Percentiles rank a stretch among this genome's conserved stretches.
Conservation (phyloP, 192 early-diverging fungal genomes). For the Podila verticillata region DNA sequence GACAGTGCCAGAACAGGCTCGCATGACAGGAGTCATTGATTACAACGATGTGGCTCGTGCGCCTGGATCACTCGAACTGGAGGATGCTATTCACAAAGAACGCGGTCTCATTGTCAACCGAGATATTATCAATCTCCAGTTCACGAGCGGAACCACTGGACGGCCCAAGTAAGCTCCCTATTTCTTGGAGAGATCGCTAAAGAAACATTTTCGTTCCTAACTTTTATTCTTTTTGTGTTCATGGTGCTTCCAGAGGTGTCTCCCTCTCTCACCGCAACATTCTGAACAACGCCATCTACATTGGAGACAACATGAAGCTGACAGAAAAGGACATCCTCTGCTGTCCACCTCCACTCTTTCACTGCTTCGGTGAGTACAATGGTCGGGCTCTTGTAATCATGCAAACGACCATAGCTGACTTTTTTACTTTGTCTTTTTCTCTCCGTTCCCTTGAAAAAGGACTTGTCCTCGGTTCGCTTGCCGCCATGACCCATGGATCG, state of each 20-base stretch:
- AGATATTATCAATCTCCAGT: constrained; percentile 62
- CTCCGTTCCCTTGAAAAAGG: constrained; percentile 1
- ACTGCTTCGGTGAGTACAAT: constrained; percentile 53
- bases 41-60: constrained; percentile 29
- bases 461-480: constrained; percentile 56
- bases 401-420: not conserved
- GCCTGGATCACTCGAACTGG: constrained; percentile 3
- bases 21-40: constrained; percentile 33
- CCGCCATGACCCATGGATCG: constrained; percentile 55
- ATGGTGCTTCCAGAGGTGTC: constrained; percentile 23
- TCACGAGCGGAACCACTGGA: constrained; percentile 64
- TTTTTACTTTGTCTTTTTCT: not conserved
- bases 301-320: constrained; percentile 50
- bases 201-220: not conserved
- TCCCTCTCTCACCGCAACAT: constrained; percentile 59
- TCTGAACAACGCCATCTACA: constrained; percentile 56
- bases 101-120: constrained; percentile 9
- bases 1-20: constrained; percentile 14
- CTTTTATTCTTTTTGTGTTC: not conserved
- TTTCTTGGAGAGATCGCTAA: not conserved
- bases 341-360: constrained; percentile 61
- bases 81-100: constrained; percentile 14
- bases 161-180: constrained; percentile 50
- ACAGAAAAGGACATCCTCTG: constrained; percentile 55
- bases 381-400: too few relatives aligned